Percentiles rank a stretch among this genome's conserved stretches.
Conservation (phyloP, 2,329 filamentous ascomycete genomes). For the Pyrenochaeta sp. region DNA sequence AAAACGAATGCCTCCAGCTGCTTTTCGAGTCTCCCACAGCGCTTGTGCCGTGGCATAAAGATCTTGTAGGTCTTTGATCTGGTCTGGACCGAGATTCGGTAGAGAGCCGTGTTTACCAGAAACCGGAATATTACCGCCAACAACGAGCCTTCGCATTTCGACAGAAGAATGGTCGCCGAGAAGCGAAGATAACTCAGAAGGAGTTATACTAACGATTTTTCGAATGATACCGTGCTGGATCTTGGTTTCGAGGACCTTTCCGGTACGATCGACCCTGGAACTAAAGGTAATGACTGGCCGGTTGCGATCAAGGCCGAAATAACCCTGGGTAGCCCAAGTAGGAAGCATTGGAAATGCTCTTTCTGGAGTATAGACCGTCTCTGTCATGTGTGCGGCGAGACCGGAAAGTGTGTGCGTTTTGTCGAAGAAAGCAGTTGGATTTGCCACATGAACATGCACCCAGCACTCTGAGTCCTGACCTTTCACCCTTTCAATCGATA, state of each 20-base stretch:
- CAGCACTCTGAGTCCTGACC: conserved; percentile 65
- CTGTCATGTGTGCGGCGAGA: conserved; percentile 67
- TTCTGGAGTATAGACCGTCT: conserved; percentile 67
- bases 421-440: conserved; percentile 75
- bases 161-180: conserved; percentile 46
- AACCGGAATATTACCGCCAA: conserved; percentile 35
- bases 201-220: conserved; percentile 64
- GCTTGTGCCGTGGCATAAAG: conserved; percentile 47
- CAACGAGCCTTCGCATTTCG: conserved; percentile 24
- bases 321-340: conserved; percentile 54
- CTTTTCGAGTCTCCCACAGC: conserved; percentile 43
- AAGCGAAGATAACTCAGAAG: conserved; percentile 45
- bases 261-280: conserved; percentile 61
- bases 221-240: conserved; percentile 62
- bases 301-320: conserved; percentile 63
- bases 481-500: conserved; percentile 72
- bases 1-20: conserved; percentile 51
- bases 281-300: conserved; percentile 70
- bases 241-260: conserved; percentile 63
- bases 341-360: conserved; percentile 66
- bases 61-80: conserved; percentile 44
- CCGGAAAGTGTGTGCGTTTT: conserved; percentile 66
- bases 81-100: conserved; percentile 27
- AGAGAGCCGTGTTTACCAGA: conserved; percentile 4
- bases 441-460: conserved; percentile 81